These are phyloP conservation scores for Fusarium sp. DNA, from an alignment of 2,329 filamentous ascomycete genomes.

Conservation along the genomic window DNA sequence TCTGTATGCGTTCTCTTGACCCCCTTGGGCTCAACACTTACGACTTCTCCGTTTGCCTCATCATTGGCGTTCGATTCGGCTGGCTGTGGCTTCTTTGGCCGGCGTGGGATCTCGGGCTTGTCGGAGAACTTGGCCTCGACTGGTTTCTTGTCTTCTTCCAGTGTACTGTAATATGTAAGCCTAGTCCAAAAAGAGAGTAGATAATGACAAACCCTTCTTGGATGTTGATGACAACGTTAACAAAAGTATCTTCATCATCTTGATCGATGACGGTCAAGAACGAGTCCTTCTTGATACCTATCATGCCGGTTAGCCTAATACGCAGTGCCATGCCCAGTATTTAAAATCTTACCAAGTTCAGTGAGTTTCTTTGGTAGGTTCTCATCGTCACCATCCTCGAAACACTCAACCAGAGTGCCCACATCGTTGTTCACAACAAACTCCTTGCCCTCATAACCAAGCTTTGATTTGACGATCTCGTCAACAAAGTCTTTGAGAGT, in stretches of 20 bases:
- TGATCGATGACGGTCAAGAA: conserved; percentile 90
- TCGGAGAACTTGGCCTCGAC: conserved; percentile 61
- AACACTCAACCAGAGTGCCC: conserved; percentile 74
- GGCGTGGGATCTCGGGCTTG: conserved; percentile 63
- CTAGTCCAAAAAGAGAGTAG: not conserved
- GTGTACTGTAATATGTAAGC: conserved; percentile 54
- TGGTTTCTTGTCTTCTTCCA: conserved; percentile 62
- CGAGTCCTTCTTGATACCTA: conserved; percentile 75
- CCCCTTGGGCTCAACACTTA: conserved; percentile 48
- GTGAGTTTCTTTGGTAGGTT: conserved; percentile 83
- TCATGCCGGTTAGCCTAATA: conserved; percentile 28
- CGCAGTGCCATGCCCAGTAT: not conserved
- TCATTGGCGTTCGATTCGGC: conserved; percentile 55
- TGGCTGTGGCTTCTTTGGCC: conserved; percentile 57
- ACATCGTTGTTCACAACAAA: conserved; percentile 80
- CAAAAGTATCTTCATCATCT: conserved; percentile 76
- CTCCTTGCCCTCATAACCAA: conserved; percentile 82
- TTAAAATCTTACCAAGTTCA: conserved; percentile 71
- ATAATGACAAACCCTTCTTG: conserved; percentile 65
- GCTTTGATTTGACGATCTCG: conserved; percentile 72
- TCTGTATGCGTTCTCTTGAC: conserved; percentile 61
- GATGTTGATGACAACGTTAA: conserved; percentile 82
- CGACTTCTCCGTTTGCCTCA: conserved; percentile 56
- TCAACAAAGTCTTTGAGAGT: conserved; percentile 85
- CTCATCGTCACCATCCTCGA: conserved; percentile 80